Conservation (phyloP, 1,139 yeast species). For the Schwanniomyces etchellsii region DNA sequence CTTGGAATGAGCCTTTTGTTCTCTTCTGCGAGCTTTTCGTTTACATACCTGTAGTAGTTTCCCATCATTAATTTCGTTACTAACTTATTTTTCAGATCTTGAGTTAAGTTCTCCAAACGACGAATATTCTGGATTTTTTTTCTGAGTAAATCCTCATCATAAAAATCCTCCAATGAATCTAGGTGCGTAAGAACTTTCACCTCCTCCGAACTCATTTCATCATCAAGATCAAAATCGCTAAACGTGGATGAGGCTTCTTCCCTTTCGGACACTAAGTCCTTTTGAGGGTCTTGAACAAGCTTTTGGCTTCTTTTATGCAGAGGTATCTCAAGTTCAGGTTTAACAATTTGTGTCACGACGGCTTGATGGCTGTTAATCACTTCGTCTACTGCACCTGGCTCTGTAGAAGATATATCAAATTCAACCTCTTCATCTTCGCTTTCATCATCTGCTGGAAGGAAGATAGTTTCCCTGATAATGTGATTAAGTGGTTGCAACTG, state of each 20-base stretch:
- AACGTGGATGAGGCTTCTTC: slow-evolving; percentile 19
- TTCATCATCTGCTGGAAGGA: slow-evolving; percentile 45
- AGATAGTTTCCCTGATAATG: slow-evolving; percentile 42
- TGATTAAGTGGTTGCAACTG: slow-evolving; percentile 53
- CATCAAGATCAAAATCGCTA: slow-evolving; percentile 34
- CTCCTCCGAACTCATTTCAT: slow-evolving; percentile 33
- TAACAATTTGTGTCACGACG: slow-evolving; percentile 44
- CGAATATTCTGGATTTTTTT: slow-evolving; percentile 54
- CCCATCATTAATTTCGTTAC: slow-evolving; percentile 80
- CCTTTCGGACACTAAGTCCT: slow-evolving; percentile 3
- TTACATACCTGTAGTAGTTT: slow-evolving; percentile 47
- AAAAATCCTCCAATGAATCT: slow-evolving; percentile 42
- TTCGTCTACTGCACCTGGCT: slow-evolving; percentile 52
- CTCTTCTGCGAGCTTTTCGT: slow-evolving; percentile 21
- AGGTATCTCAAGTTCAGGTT: slow-evolving; percentile 26
- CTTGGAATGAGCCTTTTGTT: slow-evolving; percentile 11
- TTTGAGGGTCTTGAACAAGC: slow-evolving; percentile 3
- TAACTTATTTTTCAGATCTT: slow-evolving; percentile 52
- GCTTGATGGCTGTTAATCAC: slow-evolving; percentile 46
- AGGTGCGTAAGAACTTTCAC: slow-evolving; percentile 33
- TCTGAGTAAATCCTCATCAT: slow-evolving; percentile 49
- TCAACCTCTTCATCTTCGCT: slow-evolving; percentile 18
- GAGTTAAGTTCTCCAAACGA: slow-evolving; percentile 34
- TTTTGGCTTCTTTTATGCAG: slow-evolving; percentile 8
- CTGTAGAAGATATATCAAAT: slow-evolving; percentile 24